Evolutionary conservation across 2,329 filamentous ascomycete genomes (phyloP).

Genomic region (Thyridium curvatum): DNA sequence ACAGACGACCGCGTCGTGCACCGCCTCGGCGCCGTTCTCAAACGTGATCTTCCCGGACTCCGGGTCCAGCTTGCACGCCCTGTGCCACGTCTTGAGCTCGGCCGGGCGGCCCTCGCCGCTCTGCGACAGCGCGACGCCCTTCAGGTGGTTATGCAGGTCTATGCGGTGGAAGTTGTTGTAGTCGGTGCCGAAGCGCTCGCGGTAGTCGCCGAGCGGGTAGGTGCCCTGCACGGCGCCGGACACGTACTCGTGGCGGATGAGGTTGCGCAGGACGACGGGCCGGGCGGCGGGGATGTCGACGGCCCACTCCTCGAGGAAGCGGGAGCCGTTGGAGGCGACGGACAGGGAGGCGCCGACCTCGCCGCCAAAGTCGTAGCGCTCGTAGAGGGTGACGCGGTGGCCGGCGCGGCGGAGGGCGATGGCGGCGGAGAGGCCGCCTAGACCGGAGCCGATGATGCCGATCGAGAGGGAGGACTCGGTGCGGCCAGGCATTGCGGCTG

Average conservation of each 20-base stretch:
- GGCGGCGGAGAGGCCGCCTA: neutral
- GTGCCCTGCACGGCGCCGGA: conserved; percentile 16
- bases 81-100: too few species aligned
- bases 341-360: conserved; percentile 6
- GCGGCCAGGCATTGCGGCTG: too few species aligned
- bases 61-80: too few species aligned
- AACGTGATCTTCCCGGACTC: too few species aligned
- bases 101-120: too few species aligned
- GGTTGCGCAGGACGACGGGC: conserved; percentile 14
- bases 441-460: neutral
- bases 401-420: conserved; percentile 1
- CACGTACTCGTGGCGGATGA: conserved; percentile 21
- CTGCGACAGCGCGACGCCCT: conserved; percentile 16
- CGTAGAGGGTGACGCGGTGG: conserved; percentile 4
- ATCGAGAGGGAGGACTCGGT: neutral
- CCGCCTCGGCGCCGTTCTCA: too few species aligned
- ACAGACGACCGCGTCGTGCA: conserved; percentile 9
- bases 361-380: conserved; percentile 5
- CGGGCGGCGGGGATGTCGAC: neutral
- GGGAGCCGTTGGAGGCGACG: conserved; percentile 1
- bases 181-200: conserved; percentile 7
- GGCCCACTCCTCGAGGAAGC: neutral
- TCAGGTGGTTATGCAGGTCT: conserved; percentile 30
- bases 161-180: conserved; percentile 60
- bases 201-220: conserved; percentile 19